Evolutionary conservation across 768 basidiomycete genomes (phyloP).

Genomic region (Mrakia gelida): DNA sequence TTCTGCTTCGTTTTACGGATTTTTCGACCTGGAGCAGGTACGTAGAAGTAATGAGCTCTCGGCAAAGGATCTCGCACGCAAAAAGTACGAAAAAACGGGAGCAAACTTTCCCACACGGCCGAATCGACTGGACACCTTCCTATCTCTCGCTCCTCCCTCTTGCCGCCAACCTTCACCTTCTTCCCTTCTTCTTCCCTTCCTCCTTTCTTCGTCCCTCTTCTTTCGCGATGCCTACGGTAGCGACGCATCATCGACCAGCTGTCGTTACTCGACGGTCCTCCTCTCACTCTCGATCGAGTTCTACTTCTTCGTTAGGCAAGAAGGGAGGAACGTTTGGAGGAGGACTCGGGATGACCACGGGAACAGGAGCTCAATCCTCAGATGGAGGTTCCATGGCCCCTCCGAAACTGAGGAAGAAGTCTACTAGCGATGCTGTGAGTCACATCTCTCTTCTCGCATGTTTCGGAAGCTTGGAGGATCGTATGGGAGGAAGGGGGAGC

Average conservation of each 20-base stretch:
- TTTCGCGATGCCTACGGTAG: not conserved
- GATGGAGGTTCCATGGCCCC: not conserved
- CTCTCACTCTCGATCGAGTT: slow-evolving; percentile 20
- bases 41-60: no score
- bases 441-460: not conserved
- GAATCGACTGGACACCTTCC: not conserved
- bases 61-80: no score
- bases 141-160: not conserved
- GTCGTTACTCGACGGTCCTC: not conserved
- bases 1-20: not conserved
- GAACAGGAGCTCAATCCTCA: not conserved
- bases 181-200: not conserved
- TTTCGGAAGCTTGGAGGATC: not conserved
- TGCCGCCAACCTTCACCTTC: not conserved
- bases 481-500: not conserved
- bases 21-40: not conserved
- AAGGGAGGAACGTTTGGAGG: not conserved
- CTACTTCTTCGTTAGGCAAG: slow-evolving; percentile 9
- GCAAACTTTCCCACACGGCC: no score
- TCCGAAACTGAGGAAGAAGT: slow-evolving; percentile 5
- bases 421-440: slow-evolving; percentile 9
- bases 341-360: slow-evolving; percentile 17
- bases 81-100: no score
- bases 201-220: not conserved
- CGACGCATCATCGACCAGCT: not conserved